phyloP scores from a whole-genome alignment of 805 yeast species.

The Saturnispora hagleri region DNA sequence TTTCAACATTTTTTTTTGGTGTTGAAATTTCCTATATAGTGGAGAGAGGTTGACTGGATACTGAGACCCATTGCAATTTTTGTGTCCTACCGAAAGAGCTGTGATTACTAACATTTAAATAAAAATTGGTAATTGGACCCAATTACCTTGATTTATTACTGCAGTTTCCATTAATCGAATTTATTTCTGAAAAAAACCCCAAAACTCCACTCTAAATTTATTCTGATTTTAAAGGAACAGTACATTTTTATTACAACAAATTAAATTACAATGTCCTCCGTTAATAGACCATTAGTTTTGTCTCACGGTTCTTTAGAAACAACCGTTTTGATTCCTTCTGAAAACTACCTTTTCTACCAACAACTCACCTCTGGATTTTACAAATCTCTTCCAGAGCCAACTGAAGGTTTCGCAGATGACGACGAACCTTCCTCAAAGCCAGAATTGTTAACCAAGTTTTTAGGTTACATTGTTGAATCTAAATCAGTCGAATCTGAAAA shows the following conservation, averaged over 20 bases:
- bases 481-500: slow-evolving; percentile 24
- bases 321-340: slow-evolving; percentile 77
- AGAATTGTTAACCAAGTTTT: slow-evolving; percentile 74
- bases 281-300: slow-evolving; percentile 68
- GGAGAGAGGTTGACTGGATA: not conserved
- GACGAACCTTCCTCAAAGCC: slow-evolving; percentile 83
- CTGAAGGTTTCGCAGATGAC: slow-evolving; percentile 79
- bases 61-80: not conserved
- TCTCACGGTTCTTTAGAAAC: slow-evolving; percentile 84
- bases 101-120: not conserved
- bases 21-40: not conserved
- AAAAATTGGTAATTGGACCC: not conserved
- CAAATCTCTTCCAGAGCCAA: slow-evolving; percentile 65
- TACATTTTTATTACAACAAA: not conserved
- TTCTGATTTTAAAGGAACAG: not conserved
- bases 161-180: not conserved
- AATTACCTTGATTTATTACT: not conserved
- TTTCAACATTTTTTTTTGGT: not conserved
- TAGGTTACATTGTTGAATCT: slow-evolving; percentile 51
- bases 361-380: slow-evolving; percentile 82
- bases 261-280: slow-evolving; percentile 10
- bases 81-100: not conserved
- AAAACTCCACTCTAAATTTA: not conserved
- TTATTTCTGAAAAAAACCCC: not conserved
- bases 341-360: slow-evolving; percentile 67